These are phyloP conservation scores for Mycena alexandri DNA, from an alignment of 768 basidiomycete species.

Conservation along the genomic window DNA sequence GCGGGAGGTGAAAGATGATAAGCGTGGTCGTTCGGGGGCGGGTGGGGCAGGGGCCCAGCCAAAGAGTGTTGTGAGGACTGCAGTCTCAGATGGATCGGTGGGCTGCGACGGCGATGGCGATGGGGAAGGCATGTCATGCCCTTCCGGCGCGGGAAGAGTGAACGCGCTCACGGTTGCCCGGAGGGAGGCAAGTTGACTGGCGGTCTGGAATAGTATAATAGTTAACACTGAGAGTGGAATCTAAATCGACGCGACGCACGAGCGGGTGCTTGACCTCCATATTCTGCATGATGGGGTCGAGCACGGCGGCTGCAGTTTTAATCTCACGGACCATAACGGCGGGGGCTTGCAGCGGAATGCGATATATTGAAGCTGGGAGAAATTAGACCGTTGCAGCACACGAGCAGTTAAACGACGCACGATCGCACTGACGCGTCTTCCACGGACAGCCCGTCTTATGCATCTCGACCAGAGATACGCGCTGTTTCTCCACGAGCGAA, in stretches of 20 bases:
- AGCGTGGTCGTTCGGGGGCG: slow-evolving; percentile 46
- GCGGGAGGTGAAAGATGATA: slow-evolving; percentile 46
- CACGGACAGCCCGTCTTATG: slow-evolving; percentile 91
- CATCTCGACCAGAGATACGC: slow-evolving; percentile 69
- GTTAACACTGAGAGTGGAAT: neutral
- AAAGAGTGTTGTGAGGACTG: slow-evolving; percentile 61
- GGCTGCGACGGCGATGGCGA: too few species aligned
- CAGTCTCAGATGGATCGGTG: slow-evolving; percentile 51
- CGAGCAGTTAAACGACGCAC: slow-evolving; percentile 55
- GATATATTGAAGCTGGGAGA: slow-evolving; percentile 74
- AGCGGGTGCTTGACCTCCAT: slow-evolving; percentile 80
- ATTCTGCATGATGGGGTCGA: slow-evolving; percentile 66
- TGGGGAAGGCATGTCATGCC: slow-evolving; percentile 13
- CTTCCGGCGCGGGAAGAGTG: slow-evolving; percentile 37
- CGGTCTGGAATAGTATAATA: slow-evolving; percentile 55
- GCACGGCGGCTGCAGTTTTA: slow-evolving; percentile 62
- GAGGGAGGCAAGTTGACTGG: slow-evolving; percentile 68
- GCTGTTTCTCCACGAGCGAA: slow-evolving; percentile 81
- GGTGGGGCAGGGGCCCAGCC: slow-evolving; percentile 63
- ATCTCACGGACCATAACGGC: slow-evolving; percentile 71
- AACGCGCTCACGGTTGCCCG: slow-evolving; percentile 59
- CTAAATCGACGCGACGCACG: slow-evolving; percentile 54
- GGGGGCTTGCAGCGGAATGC: slow-evolving; percentile 79
- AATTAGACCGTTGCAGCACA: slow-evolving; percentile 12
- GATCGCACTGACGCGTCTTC: slow-evolving; percentile 84